A percentile compares a stretch with the other conserved stretches of the same genome.
Conservation (phyloP, 495 filamentous ascomycete species). For the Neurospora sp. region DNA sequence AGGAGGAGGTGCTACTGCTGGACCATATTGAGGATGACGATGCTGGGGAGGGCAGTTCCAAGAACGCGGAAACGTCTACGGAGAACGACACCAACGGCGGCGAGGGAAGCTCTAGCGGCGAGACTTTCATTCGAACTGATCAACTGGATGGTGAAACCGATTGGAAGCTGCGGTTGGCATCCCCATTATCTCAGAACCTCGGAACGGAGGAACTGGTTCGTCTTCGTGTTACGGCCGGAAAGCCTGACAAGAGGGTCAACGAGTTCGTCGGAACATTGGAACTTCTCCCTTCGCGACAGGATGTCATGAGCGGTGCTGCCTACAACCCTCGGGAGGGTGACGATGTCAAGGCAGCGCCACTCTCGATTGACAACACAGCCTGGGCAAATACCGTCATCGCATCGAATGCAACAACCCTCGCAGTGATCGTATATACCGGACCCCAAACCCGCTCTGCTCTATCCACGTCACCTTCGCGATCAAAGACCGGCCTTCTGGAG, state of each 20-base stretch:
- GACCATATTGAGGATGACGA: constrained; percentile 25
- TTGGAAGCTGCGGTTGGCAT: constrained; percentile 91
- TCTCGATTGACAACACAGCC: constrained; percentile 94
- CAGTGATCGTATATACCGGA: constrained; percentile 88
- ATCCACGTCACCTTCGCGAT: constrained; percentile 81
- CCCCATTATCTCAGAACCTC: constrained; percentile 68
- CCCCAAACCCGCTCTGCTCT: constrained; percentile 89
- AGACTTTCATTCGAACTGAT: constrained; percentile 95
- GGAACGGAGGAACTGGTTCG: constrained; percentile 56
- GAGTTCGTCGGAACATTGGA: constrained; percentile 85
- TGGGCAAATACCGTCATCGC: constrained; percentile 98
- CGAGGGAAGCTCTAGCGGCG: constrained; percentile 45
- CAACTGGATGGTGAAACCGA: constrained; percentile 98
- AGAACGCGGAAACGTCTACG: neutral
- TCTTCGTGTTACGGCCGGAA: constrained; percentile 69
- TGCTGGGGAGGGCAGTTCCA: constrained; percentile 15
- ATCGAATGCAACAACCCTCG: constrained; percentile 76
- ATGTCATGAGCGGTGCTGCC: constrained; percentile 15
- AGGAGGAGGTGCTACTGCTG: constrained; percentile 29
- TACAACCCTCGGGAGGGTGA: constrained; percentile 18
- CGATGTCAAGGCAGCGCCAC: constrained; percentile 47
- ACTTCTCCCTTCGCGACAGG: constrained; percentile 35
- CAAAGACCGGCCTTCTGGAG: constrained; percentile 87
- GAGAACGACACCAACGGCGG: constrained; percentile 4
- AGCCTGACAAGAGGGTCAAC: constrained; percentile 85